Evolutionary conservation across 2,329 filamentous ascomycete genomes (phyloP).

Genomic region (Alternaria novae-zelandiae): DNA sequence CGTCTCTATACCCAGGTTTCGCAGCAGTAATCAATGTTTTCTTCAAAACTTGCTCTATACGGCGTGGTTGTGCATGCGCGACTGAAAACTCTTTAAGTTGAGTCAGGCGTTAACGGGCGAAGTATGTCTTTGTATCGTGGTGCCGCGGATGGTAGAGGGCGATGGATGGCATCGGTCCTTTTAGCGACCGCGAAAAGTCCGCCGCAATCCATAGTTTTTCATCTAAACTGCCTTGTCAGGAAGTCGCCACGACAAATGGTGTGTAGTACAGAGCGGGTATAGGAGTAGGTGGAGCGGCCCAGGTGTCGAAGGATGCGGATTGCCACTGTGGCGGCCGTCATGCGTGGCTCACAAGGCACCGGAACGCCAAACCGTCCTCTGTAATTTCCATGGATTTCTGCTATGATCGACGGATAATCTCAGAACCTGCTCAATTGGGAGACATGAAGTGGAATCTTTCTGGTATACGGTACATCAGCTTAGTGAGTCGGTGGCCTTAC

Average conservation of each 20-base stretch:
- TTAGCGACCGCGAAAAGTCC: constrained; percentile 17
- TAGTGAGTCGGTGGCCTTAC: background rate
- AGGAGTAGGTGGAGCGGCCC: background rate
- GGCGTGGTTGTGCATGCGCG: background rate
- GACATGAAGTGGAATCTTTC: background rate
- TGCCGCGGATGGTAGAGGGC: constrained; percentile 1
- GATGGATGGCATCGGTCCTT: constrained; percentile 12
- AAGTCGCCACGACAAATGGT: constrained; percentile 10
- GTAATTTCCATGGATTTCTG: constrained; percentile 10
- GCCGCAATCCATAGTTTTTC: constrained; percentile 15
- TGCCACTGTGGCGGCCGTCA: constrained; percentile 4
- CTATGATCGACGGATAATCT: constrained; percentile 12
- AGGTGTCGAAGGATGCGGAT: constrained; percentile 7
- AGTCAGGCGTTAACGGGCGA: constrained; percentile 2
- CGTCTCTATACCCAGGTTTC: constrained; percentile 3
- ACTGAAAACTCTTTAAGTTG: background rate
- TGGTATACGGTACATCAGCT: background rate
- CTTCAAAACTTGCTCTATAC: background rate
- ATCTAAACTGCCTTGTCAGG: constrained; percentile 11
- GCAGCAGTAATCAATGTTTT: constrained; percentile 4
- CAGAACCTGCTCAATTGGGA: constrained; percentile 11
- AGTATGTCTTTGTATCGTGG: constrained; percentile 1
- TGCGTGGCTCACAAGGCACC: constrained; percentile 8
- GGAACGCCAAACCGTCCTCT: constrained; percentile 7
- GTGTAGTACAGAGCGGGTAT: constrained; percentile 4